Evolutionary conservation across 805 yeast genomes (phyloP).

Genomic region (Ogataea saltuana): DNA sequence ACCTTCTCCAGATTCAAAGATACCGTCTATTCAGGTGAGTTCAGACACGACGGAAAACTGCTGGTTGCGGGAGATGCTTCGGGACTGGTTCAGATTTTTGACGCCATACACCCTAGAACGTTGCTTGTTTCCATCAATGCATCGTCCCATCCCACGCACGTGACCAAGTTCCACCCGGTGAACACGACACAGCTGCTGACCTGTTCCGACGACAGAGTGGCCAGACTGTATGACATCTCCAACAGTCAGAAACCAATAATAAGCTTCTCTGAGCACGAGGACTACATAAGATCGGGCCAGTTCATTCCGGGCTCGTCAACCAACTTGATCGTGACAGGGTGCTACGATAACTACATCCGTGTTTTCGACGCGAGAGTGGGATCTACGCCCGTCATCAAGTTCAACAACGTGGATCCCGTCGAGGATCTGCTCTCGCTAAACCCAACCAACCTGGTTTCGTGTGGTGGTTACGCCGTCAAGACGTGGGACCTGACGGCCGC

Average conservation of each 20-base stretch:
- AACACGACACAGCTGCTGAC: slow-evolving; percentile 74
- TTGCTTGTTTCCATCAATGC: slow-evolving; percentile 80
- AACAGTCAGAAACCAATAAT: slow-evolving; percentile 72
- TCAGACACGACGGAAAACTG: slow-evolving; percentile 86
- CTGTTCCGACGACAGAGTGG: slow-evolving; percentile 88
- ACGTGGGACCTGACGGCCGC: slow-evolving; percentile 92
- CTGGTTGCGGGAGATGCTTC: slow-evolving; percentile 94
- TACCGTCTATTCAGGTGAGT: slow-evolving; percentile 89
- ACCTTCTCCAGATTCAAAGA: slow-evolving; percentile 89
- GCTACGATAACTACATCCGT: slow-evolving; percentile 86
- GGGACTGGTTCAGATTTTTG: slow-evolving; percentile 89
- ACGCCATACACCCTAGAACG: slow-evolving; percentile 71
- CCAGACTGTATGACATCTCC: slow-evolving; percentile 85
- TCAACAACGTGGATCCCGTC: slow-evolving; percentile 77
- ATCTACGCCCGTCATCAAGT: slow-evolving; percentile 55
- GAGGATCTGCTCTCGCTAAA: slow-evolving; percentile 78
- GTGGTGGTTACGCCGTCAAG: slow-evolving; percentile 78
- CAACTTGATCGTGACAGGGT: slow-evolving; percentile 85
- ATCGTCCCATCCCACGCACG: slow-evolving; percentile 86
- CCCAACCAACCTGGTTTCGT: slow-evolving; percentile 74
- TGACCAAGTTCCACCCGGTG: slow-evolving; percentile 86
- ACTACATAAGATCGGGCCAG: slow-evolving; percentile 81
- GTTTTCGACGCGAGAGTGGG: slow-evolving; percentile 75
- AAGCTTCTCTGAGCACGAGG: slow-evolving; percentile 73
- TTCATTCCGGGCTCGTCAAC: slow-evolving; percentile 65